phyloP scores from a whole-genome alignment of 208 protist species.

The Porcisia deanei region DNA sequence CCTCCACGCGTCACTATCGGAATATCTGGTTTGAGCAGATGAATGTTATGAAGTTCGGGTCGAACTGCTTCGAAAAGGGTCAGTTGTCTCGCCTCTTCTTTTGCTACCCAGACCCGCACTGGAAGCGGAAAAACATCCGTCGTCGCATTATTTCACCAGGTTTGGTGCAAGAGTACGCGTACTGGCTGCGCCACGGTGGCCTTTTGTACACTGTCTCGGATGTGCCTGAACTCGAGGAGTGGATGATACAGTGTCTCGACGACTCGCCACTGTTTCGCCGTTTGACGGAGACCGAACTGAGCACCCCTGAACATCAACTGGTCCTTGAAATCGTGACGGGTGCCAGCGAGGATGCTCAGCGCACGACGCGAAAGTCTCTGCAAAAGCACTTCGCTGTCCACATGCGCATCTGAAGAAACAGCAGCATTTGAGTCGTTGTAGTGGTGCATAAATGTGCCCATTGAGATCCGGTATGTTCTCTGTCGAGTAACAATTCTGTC shows the following conservation, averaged over 20 bases:
- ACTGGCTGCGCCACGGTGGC: slow-evolving; percentile 93
- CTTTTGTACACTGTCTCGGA: slow-evolving; percentile 97
- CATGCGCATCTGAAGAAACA: slow-evolving; percentile 38
- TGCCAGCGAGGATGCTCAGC: slow-evolving; percentile 86
- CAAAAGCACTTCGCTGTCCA: slow-evolving; percentile 86
- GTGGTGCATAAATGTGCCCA: not conserved
- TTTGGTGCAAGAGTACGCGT: slow-evolving; percentile 97
- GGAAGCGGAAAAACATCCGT: slow-evolving; percentile 97
- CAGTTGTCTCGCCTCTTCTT: slow-evolving; percentile 97
- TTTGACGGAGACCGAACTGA: slow-evolving; percentile 70
- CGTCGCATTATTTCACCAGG: slow-evolving; percentile 96
- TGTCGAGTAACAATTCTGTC: not conserved
- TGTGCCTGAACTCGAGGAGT: slow-evolving; percentile 92
- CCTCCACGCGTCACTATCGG: slow-evolving; percentile 82
- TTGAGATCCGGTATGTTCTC: not conserved
- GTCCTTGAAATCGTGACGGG: slow-evolving; percentile 70
- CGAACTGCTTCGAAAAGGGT: slow-evolving; percentile 96
- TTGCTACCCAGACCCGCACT: slow-evolving; percentile 98
- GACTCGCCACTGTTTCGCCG: slow-evolving; percentile 93
- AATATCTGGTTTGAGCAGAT: slow-evolving; percentile 96
- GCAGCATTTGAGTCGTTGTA: not conserved
- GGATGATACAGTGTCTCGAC: slow-evolving; percentile 93
- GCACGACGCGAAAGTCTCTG: slow-evolving; percentile 79
- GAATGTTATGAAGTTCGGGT: slow-evolving; percentile 98
- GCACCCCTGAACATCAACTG: slow-evolving; percentile 35